Evolutionary conservation across 176 grass and related monocot species (phyloP), one percentile per base, ranked within the genome.

Genomic region (Tuctoria greenei): DNA sequence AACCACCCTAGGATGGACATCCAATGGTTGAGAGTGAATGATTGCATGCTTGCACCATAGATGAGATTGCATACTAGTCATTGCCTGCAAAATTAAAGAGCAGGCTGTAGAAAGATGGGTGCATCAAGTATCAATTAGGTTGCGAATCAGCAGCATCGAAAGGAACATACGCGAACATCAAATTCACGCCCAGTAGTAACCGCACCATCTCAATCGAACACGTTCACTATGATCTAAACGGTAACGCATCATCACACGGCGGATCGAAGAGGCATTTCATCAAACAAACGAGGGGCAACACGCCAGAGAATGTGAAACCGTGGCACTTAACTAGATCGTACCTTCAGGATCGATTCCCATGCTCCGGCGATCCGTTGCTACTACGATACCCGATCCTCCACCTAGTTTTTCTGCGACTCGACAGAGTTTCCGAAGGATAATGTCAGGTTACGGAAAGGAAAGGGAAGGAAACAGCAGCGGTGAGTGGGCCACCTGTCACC

Each of bases 241-340:
- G 23, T 64, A 37, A 55, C 18, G 46, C 17, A 52, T n/a, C 50
- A 56, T 56, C 52, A 43, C 64, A 73, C 16, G 18, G 35, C 15
- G 17, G 11, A 16, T 14, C 26, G 6, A 10, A 31, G 12, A 21
- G 50, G 60, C 73, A 87, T 82, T 82, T n/a, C 50, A 61, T 72
- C 79, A 41, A 87, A 67, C 73, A 72, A 50, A 8, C 38, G 1
- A 66, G 2, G 8, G 31, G 23, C 43, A 80, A 4, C 10, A 0
- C 4, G 31, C 1, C 0, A 16, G 18, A 14, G 51, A 73, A 73
- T 8, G 49, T 21, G 2, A 2, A 62, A 17, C 21, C 0, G 0
- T 6, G 7, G 4, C 6, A 43, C 0, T 4, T 15, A 9, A 39
- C 10, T 9, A 64, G 10, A 35, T 36, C 13, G 17, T 75, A 80